A percentile compares a stretch with the other conserved stretches of the same genome.
Evolutionary conservation across 129 eudicot genomes (phyloP).

Genomic region (Helichrysum umbraculigerum): DNA sequence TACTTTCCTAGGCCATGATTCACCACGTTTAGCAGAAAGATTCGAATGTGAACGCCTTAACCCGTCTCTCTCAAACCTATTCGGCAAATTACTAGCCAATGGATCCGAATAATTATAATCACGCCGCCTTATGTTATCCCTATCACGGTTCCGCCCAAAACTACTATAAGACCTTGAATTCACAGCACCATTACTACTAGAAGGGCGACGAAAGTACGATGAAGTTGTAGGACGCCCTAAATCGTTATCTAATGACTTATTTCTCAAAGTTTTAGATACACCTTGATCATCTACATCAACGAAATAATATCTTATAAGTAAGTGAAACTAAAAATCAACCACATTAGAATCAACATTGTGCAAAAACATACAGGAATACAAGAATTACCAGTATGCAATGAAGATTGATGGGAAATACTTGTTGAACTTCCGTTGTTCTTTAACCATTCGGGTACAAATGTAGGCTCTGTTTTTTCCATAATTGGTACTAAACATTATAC

Average conservation of each 20-base stretch:
- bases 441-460: conserved; percentile 93
- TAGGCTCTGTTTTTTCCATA: conserved; percentile 95
- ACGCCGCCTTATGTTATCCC: conserved; percentile 49
- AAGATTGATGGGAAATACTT: conserved; percentile 47
- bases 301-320: conserved; percentile 1
- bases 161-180: conserved; percentile 58
- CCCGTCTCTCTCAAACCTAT: conserved; percentile 65
- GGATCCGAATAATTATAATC: conserved; percentile 55
- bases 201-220: conserved; percentile 59
- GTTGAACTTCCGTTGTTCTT: conserved; percentile 65
- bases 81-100: conserved; percentile 39
- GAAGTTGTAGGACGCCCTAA: conserved; percentile 54
- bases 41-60: conserved; percentile 72
- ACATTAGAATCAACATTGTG: background rate
- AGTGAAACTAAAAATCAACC: background rate
- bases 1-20: conserved; percentile 51
- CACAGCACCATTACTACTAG: conserved; percentile 71
- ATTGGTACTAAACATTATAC: conserved; percentile 53
- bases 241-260: conserved; percentile 49
- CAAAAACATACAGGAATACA: background rate
- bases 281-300: conserved; percentile 54
- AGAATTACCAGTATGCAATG: conserved; percentile 58
- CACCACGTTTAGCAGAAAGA: conserved; percentile 55
- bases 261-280: conserved; percentile 47
- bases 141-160: conserved; percentile 68